Evolutionary conservation across 805 yeast genomes (phyloP), one percentile per base, ranked within the genome.

Genomic region (Priceomyces melissophilus): DNA sequence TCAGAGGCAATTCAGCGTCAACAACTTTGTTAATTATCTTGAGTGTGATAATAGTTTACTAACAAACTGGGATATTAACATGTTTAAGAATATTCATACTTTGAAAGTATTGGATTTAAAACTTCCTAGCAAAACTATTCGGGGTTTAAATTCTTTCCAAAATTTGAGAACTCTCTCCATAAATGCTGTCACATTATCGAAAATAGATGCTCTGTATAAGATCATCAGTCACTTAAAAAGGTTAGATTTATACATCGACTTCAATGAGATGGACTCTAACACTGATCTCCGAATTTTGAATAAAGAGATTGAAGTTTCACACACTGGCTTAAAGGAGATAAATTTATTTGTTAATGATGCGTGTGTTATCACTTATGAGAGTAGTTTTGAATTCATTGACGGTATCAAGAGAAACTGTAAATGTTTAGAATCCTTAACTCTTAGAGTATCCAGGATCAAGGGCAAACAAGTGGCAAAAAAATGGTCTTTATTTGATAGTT

Each of bases 11-110:
- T 43, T 50, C 17, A 44, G 57, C 34, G 35, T 51, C 17, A 47
- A 48, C 31, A 48, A 51, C 28, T 58, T 43, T 35, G 49, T 57
- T 6, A 46, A 50, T 1, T 45, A 47, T 34, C 42, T 63, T 15
- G 68, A 61, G 41, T 49, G 61, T 39, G 55, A 48, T 35, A 57
- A 54, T 35, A 36, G 38, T 2, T 30, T 48, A 3, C 34, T 62
- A 11, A 32, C 32, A 11, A 42, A 45, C 20, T 39, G 38, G 2
- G 55, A 48, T 32, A 37, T 58, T 10, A 20, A 10, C 3, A 10
- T 44, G 3, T 62, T 62, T 32, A 52, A 53, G n/a, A 42, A 47
- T 12, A 32, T 62, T 16, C 37, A 34, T 10, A 26, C 41, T 10
- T 42, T 62, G 11, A 54, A 52, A 38, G 42, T 62, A 7, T 44